Conservation (phyloP, 352 stramenopile genomes). For the Thalassiosira livingstoniorum region DNA sequence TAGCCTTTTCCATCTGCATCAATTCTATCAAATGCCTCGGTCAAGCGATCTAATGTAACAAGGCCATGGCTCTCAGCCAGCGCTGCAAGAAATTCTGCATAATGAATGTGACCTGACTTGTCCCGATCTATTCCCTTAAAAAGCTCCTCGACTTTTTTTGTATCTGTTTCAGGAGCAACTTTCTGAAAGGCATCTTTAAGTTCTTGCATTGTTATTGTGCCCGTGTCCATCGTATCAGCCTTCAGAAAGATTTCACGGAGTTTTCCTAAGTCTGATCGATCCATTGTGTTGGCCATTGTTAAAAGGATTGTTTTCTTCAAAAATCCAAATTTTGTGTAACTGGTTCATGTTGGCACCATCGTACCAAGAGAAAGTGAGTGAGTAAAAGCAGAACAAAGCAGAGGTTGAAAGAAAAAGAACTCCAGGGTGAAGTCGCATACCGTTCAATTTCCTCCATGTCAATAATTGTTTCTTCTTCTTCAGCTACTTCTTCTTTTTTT, state of each 20-base stretch:
- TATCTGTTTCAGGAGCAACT: constrained; percentile 50
- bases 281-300: constrained; percentile 73
- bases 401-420: too few species aligned
- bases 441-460: constrained; percentile 46
- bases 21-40: constrained; percentile 88
- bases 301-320: constrained; percentile 74
- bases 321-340: constrained; percentile 55
- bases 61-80: constrained; percentile 86
- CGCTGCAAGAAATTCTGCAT: constrained; percentile 92
- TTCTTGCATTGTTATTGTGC: constrained; percentile 70
- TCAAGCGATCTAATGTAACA: constrained; percentile 66
- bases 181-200: constrained; percentile 58
- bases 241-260: constrained; percentile 71
- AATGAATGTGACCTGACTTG: constrained; percentile 91
- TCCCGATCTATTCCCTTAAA: constrained; percentile 88
- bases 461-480: constrained; percentile 21
- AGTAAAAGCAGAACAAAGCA: too few species aligned
- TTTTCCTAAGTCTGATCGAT: constrained; percentile 58
- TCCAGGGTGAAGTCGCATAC: too few species aligned
- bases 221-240: constrained; percentile 61
- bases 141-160: constrained; percentile 57
- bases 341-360: too few species aligned
- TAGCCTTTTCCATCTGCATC: constrained; percentile 89
- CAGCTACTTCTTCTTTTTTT: constrained; percentile 10
- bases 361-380: too few species aligned